Conservation (phyloP, 2,329 filamentous ascomycete genomes). For the Didymella keratinophila region DNA sequence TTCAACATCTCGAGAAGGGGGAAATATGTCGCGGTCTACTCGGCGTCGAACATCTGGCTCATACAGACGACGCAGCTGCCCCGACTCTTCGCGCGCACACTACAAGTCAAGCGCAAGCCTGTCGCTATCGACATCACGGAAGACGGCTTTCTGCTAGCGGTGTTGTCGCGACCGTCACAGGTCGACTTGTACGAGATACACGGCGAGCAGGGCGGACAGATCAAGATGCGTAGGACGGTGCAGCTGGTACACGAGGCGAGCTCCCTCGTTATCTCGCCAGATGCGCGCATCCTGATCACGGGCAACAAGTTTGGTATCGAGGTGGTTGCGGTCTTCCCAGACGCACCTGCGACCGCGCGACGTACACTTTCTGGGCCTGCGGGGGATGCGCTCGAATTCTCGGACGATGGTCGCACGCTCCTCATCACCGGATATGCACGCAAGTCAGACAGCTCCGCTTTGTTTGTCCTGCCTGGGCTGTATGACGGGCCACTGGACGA, state of each 20-base stretch:
- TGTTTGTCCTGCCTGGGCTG: conserved; percentile 50
- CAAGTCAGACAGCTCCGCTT: conserved; percentile 46
- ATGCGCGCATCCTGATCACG: conserved; percentile 80
- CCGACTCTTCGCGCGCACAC: conserved; percentile 46
- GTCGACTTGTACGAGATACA: conserved; percentile 83
- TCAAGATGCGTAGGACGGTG: conserved; percentile 75
- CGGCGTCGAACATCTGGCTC: conserved; percentile 49
- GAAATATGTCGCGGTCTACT: conserved; percentile 48
- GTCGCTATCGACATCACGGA: conserved; percentile 78
- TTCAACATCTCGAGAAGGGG: conserved; percentile 50
- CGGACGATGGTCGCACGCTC: conserved; percentile 51
- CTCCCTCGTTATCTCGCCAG: conserved; percentile 81
- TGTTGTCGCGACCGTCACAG: conserved; percentile 82
- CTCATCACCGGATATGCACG: conserved; percentile 50
- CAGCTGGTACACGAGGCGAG: conserved; percentile 80
- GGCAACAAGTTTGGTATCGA: conserved; percentile 91
- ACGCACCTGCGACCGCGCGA: conserved; percentile 54
- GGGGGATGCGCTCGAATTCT: conserved; percentile 50
- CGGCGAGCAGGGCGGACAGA: conserved; percentile 54
- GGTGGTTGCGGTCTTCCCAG: conserved; percentile 75
- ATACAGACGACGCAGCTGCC: conserved; percentile 49
- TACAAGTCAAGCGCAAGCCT: conserved; percentile 50
- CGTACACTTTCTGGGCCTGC: conserved; percentile 49
- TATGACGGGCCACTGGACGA: conserved; percentile 52
- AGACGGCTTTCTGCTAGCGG: conserved; percentile 76